A percentile compares a stretch with the other conserved stretches of the same genome.
These are phyloP conservation scores for Taphrina communis DNA, from an alignment of 1,139 yeast genomes.

Conservation along the genomic window DNA sequence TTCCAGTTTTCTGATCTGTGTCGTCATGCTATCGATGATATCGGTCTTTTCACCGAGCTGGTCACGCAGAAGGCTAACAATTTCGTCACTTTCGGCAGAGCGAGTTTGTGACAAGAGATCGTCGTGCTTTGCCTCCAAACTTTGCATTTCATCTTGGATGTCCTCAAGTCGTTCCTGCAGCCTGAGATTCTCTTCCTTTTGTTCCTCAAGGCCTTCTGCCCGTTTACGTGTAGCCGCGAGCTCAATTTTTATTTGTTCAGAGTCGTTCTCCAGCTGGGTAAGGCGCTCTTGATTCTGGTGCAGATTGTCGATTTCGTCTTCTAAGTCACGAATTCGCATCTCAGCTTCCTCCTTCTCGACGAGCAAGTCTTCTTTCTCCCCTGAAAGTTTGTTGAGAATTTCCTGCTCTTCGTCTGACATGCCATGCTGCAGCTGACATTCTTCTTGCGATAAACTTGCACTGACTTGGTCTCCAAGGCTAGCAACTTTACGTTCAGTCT, in stretches of 20 bases:
- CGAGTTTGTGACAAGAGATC: slow-evolving; percentile 27
- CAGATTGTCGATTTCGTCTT: slow-evolving; percentile 28
- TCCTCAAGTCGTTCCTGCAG: slow-evolving; percentile 72
- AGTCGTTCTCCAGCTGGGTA: slow-evolving; percentile 19
- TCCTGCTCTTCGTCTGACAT: slow-evolving; percentile 40
- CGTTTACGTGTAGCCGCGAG: slow-evolving; percentile 1
- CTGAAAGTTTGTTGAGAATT: slow-evolving; percentile 16
- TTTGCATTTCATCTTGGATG: slow-evolving; percentile 59
- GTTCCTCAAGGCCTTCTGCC: slow-evolving; percentile 7
- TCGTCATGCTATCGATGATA: slow-evolving; percentile 29
- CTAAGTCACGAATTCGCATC: slow-evolving; percentile 35
- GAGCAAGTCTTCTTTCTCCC: slow-evolving; percentile 31
- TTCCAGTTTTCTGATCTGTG: slow-evolving; percentile 17
- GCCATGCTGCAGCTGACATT: slow-evolving; percentile 37
- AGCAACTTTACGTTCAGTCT: slow-evolving; percentile 43
- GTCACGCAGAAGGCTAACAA: slow-evolving; percentile 12
- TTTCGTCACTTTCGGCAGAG: slow-evolving; percentile 22
- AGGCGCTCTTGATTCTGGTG: neutral
- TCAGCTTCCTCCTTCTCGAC: slow-evolving; percentile 18
- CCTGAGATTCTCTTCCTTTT: neutral
- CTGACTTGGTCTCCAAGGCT: slow-evolving; percentile 38
- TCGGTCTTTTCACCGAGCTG: slow-evolving; percentile 39
- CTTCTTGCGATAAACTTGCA: slow-evolving; percentile 28
- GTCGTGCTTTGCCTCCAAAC: slow-evolving; percentile 20
- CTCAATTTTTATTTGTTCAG: slow-evolving; percentile 4